Evolutionary conservation across 2,329 filamentous ascomycete genomes (phyloP).

Genomic region (Tolypocladium guangdongense): DNA sequence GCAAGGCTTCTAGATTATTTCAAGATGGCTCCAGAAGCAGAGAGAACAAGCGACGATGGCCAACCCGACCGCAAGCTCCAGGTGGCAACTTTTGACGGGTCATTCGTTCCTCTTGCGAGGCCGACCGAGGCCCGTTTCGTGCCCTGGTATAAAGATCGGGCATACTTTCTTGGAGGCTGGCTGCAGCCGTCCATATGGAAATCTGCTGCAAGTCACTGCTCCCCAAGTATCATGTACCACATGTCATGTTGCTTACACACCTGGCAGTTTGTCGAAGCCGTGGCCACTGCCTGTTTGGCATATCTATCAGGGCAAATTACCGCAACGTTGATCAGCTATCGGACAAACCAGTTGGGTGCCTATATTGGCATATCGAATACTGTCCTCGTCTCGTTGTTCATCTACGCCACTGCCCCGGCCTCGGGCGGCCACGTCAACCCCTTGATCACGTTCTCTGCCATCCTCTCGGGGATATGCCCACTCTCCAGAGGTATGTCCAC

Average conservation of each 20-base stretch:
- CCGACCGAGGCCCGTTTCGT: background rate
- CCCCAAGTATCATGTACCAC: background rate
- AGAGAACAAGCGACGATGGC: background rate
- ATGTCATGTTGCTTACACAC: background rate
- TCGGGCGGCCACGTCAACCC: slow-evolving; percentile 43
- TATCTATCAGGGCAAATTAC: slow-evolving; percentile 20
- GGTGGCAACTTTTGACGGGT: background rate
- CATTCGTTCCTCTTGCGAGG: background rate
- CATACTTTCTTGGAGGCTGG: slow-evolving; percentile 16
- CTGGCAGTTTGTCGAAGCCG: slow-evolving; percentile 17
- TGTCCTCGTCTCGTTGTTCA: slow-evolving; percentile 32
- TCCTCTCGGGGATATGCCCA: slow-evolving; percentile 37
- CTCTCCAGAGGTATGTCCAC: slow-evolving; percentile 25
- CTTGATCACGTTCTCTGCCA: slow-evolving; percentile 39
- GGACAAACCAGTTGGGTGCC: slow-evolving; percentile 13
- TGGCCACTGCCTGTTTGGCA: slow-evolving; percentile 16
- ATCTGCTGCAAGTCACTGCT: slow-evolving; percentile 9
- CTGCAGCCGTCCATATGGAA: slow-evolving; percentile 13
- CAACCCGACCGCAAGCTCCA: background rate
- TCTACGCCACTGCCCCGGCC: slow-evolving; percentile 35
- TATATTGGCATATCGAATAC: slow-evolving; percentile 28
- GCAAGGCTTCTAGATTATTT: background rate
- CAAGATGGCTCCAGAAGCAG: background rate
- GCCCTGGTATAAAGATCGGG: slow-evolving; percentile 14
- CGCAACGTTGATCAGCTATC: slow-evolving; percentile 17